Base-by-base conservation (phyloP, 164 flowering plant species). In the Buxus sempervirens region DNA sequence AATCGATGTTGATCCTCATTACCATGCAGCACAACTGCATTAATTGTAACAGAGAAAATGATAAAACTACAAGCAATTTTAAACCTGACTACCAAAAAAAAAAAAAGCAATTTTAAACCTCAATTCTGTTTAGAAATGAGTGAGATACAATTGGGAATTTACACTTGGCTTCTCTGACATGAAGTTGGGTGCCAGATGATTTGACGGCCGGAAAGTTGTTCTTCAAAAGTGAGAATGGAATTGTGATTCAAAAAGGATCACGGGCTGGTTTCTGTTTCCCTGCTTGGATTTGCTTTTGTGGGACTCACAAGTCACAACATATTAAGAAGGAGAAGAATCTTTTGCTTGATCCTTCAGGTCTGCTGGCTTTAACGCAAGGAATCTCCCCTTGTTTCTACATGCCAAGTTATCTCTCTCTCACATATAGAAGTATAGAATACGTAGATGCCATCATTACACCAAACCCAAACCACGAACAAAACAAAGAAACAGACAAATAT, bases 1-100 rank as follows among this genome's bases (percentile, higher is more conserved):
- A 92, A 69, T 90, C 92, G 23, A 90, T 69, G 67, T 78, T 78
- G 48, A 90, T 67, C 81, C 88, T 82, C 89, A 92, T 74, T 71
- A 83, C 83, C 94, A 92, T 85, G 78, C 88, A 86, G 62, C 72
- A 80, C 20, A 72, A 49, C 89, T 83, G 82, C 75, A 71, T 23
- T n/a, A n/a, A n/a, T n/a, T 26, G 19, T 53, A 0, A 38, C 36
- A 62, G 58, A 48, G 27, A 54, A 27, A 59, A 27, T 27, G 16
- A 49, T 27, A 32, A 5, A 54, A 22, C 15, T 2, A 13, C 4
- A 14, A 22, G 25, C 36, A 27, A 0, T 18, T 1, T 32, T 4
- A 19, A 60, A 18, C 19, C 58, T 2, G 14, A 25, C 27, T 12
- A 0, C 0, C 48, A 12, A 1, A 32, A 23, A 21, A 28, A n/a